Evolutionary conservation across 164 flowering plant genomes (phyloP).

Genomic region (Taxillus chinensis): DNA sequence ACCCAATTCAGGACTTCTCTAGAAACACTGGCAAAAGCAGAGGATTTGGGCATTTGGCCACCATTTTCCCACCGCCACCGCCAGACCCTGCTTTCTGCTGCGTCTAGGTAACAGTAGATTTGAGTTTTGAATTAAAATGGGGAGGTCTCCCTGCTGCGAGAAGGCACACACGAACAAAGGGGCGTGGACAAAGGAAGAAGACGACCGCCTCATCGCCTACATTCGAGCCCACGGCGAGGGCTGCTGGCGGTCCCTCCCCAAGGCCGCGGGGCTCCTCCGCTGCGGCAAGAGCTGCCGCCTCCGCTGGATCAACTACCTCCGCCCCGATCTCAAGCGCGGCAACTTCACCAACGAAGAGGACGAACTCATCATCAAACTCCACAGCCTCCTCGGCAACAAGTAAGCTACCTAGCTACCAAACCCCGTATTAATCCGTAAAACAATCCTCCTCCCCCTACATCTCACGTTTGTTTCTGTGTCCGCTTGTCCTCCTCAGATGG

Average conservation of each 20-base stretch:
- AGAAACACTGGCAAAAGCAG: no score
- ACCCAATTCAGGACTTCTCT: no score
- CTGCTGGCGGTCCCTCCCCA: constrained; percentile 97
- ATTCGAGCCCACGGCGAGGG: constrained; percentile 97
- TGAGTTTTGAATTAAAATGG: constrained; percentile 26
- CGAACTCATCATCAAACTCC: constrained; percentile 89
- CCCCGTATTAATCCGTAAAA: neutral
- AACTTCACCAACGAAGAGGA: constrained; percentile 95
- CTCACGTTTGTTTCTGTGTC: no score
- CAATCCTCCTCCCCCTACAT: no score
- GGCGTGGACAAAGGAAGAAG: constrained; percentile 99
- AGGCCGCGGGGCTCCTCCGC: constrained; percentile 92
- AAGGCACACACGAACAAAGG: constrained; percentile 99
- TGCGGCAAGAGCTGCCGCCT: constrained; percentile 95
- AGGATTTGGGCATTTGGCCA: no score
- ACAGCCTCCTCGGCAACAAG: constrained; percentile 96
- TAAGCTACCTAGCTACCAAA: constrained; percentile 16
- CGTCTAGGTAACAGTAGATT: neutral
- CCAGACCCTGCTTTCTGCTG: no score
- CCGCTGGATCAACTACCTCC: constrained; percentile 90
- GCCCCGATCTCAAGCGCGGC: constrained; percentile 94
- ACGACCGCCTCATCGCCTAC: constrained; percentile 76
- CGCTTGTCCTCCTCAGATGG: constrained; percentile 20
- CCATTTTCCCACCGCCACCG: no score
- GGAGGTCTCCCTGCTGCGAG: constrained; percentile 98